Conservation (phyloP, 495 filamentous ascomycete species). For the Penicillium odoratum region DNA sequence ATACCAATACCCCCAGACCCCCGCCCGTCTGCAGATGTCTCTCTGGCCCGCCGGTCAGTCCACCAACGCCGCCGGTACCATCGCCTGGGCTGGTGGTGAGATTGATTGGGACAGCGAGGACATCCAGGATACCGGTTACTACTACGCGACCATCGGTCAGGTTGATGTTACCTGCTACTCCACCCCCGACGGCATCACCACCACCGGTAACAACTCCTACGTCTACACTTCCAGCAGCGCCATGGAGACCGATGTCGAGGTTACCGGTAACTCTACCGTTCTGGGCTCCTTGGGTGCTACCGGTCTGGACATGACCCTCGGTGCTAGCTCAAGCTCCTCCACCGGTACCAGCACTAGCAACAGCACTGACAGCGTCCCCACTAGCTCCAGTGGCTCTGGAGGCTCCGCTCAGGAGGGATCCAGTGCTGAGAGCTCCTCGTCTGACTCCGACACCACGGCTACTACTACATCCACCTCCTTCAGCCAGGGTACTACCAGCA, state of each 20-base stretch:
- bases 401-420: constrained; percentile 18
- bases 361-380: constrained; percentile 36
- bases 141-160: constrained; percentile 78
- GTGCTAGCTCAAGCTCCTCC: constrained; percentile 28
- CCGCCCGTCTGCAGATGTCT: constrained; percentile 89
- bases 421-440: constrained; percentile 12
- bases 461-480: constrained; percentile 19
- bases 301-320: constrained; percentile 65
- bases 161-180: constrained; percentile 84
- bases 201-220: constrained; percentile 65
- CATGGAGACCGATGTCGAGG: constrained; percentile 72
- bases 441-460: constrained; percentile 22
- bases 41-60: constrained; percentile 90
- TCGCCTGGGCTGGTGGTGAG: constrained; percentile 86
- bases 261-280: constrained; percentile 73
- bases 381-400: constrained; percentile 36
- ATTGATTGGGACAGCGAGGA: constrained; percentile 85
- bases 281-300: constrained; percentile 77
- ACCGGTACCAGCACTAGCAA: constrained; percentile 25
- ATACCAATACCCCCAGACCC: constrained; percentile 90
- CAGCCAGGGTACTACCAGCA: constrained; percentile 25
- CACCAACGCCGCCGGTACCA: constrained; percentile 78
- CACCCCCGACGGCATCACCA: constrained; percentile 62
- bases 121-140: constrained; percentile 82
- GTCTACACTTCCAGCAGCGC: constrained; percentile 64